Conservation (phyloP, 208 protist genomes). For the Trypanosoma melophagium region DNA sequence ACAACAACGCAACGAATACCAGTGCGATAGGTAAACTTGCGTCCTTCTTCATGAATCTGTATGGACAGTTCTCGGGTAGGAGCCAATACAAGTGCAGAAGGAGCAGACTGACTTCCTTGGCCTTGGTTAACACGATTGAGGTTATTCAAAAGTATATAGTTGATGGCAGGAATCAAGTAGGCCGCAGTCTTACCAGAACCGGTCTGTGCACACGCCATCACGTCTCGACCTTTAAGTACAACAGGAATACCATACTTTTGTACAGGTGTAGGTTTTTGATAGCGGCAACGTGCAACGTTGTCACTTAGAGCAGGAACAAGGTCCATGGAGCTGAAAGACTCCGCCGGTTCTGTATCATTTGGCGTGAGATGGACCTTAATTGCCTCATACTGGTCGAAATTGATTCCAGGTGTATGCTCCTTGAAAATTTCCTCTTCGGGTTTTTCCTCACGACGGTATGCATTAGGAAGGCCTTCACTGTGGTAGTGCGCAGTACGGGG, state of each 20-base stretch:
- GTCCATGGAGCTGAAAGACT: slow-evolving; percentile 85
- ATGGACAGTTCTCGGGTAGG: slow-evolving; percentile 97
- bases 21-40: slow-evolving; percentile 96
- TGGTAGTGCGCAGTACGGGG: slow-evolving; percentile 26
- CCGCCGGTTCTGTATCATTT: slow-evolving; percentile 70
- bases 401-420: slow-evolving; percentile 90
- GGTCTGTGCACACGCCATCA: slow-evolving; percentile 99
- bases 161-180: slow-evolving; percentile 97
- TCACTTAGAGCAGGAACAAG: slow-evolving; percentile 85
- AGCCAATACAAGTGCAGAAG: slow-evolving; percentile 94
- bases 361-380: slow-evolving; percentile 87
- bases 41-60: slow-evolving; percentile 97
- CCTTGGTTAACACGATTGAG: slow-evolving; percentile 41
- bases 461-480: slow-evolving; percentile 20
- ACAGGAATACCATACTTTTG: slow-evolving; percentile 98
- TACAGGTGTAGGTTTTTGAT: slow-evolving; percentile 98
- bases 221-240: slow-evolving; percentile 89
- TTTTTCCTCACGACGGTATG: slow-evolving; percentile 86
- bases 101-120: slow-evolving; percentile 67
- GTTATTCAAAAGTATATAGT: slow-evolving; percentile 82
- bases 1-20: slow-evolving; percentile 94
- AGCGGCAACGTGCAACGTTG: slow-evolving; percentile 95
- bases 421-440: slow-evolving; percentile 90
- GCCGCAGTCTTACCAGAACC: slow-evolving; percentile 99
- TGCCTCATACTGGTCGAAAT: slow-evolving; percentile 91